Evolutionary conservation across 805 yeast genomes (phyloP).

Genomic region (Clavispora asparagi): DNA sequence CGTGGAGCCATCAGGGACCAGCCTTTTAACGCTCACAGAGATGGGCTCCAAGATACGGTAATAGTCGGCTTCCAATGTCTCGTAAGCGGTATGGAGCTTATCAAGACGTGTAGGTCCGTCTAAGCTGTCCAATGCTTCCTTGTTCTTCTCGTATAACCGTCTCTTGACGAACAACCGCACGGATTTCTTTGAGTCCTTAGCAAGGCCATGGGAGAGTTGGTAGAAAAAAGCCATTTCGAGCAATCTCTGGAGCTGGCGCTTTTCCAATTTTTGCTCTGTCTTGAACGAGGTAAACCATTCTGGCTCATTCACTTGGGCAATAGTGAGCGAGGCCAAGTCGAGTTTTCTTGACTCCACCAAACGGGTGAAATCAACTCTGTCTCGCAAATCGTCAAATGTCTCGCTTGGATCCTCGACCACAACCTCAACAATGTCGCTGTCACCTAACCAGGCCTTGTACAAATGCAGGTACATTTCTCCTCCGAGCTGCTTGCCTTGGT

Average conservation of each 20-base stretch:
- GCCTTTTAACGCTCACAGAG: conserved; percentile 7
- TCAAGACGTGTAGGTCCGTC: conserved; percentile 61
- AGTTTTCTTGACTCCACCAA: conserved; percentile 4
- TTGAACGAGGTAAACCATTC: conserved; percentile 40
- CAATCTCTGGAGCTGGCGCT: conserved; percentile 71
- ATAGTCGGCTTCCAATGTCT: conserved; percentile 67
- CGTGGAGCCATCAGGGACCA: not conserved
- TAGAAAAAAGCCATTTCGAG: conserved; percentile 68
- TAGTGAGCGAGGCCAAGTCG: conserved; percentile 5
- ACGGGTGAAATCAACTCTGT: conserved; percentile 62
- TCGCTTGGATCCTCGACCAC: conserved; percentile 95
- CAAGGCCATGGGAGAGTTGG: conserved; percentile 21
- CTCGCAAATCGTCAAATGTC: conserved; percentile 85
- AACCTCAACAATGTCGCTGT: conserved; percentile 55
- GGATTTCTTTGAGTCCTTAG: conserved; percentile 26
- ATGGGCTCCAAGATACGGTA: conserved; percentile 44
- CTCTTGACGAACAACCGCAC: conserved; percentile 63
- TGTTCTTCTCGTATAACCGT: conserved; percentile 73
- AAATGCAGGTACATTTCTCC: conserved; percentile 55
- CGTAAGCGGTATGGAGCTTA: conserved; percentile 72
- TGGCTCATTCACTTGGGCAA: conserved; percentile 7
- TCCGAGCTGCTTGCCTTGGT: conserved; percentile 74
- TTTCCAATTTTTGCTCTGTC: conserved; percentile 53
- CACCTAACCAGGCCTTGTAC: conserved; percentile 49
- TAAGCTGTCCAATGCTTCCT: conserved; percentile 66